phyloP scores from a whole-genome alignment of 768 basidiomycete species.

The Sarcodon sp. region DNA sequence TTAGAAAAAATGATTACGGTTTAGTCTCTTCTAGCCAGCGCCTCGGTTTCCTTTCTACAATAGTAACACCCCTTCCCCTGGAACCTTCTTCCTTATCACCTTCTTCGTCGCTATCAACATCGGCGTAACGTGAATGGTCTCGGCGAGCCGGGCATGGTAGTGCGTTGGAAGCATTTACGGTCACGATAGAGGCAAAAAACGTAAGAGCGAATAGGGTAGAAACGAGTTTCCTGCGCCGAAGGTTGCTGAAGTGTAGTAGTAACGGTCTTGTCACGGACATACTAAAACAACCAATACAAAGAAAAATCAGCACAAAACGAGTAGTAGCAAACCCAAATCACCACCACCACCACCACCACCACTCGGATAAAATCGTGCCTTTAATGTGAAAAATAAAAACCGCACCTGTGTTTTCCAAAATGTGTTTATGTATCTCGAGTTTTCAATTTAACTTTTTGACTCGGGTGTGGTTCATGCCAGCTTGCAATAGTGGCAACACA shows the following conservation, averaged over 20 bases:
- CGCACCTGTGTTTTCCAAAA: too few relatives aligned
- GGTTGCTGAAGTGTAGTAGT: conserved; percentile 40
- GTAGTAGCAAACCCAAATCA: too few relatives aligned
- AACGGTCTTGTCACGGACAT: conserved; percentile 32
- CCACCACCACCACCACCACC: too few relatives aligned
- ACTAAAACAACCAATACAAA: too few relatives aligned
- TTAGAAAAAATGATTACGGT: conserved; percentile 3
- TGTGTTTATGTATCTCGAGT: too few relatives aligned
- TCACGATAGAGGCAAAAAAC: conserved; percentile 64
- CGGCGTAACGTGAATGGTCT: conserved; percentile 34
- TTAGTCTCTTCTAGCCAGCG: conserved; percentile 75
- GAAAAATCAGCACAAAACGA: too few relatives aligned
- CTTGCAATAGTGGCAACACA: too few relatives aligned
- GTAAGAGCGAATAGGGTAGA: conserved; percentile 74
- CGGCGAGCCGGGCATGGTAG: conserved; percentile 68
- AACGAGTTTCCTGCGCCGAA: conserved; percentile 57
- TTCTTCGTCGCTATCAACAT: conserved; percentile 22
- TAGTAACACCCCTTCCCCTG: conserved; percentile 14
- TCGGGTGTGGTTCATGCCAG: too few relatives aligned
- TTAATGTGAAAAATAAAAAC: too few relatives aligned
- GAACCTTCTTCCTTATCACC: conserved; percentile 8
- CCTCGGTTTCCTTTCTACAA: conserved; percentile 50
- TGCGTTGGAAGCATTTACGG: conserved; percentile 69
- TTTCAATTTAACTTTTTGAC: too few relatives aligned
- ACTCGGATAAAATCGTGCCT: too few relatives aligned